Conservation (phyloP, 345 rosid genomes). For the Eucalyptus sp. region DNA sequence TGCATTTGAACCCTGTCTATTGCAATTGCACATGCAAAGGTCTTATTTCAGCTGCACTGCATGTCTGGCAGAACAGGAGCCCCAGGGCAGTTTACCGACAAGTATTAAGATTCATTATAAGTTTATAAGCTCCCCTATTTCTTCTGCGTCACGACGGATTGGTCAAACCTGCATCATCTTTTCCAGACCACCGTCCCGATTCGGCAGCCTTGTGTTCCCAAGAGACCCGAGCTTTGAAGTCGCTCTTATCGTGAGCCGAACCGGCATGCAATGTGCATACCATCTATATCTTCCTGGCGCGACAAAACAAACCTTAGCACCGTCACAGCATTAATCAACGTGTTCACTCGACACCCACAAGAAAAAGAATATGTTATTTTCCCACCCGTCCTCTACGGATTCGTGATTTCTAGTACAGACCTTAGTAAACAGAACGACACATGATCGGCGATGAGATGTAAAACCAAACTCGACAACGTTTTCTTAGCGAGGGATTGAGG, state of each 20-base stretch:
- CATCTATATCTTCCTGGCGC: not conserved
- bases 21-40: not conserved
- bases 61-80: not conserved
- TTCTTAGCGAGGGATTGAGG: not conserved
- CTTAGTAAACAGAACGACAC: not conserved
- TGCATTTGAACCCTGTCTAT: not conserved
- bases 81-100: not conserved
- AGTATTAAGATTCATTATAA: not conserved
- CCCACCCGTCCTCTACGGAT: not conserved
- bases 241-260: not conserved
- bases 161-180: not conserved
- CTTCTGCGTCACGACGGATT: not conserved
- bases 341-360: not conserved
- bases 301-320: not conserved
- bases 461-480: accelerated
- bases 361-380: not conserved
- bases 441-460: not conserved
- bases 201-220: not conserved
- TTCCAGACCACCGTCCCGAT: not conserved
- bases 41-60: not conserved
- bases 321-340: not conserved
- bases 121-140: not conserved
- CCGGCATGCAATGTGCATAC: not conserved
- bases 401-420: not conserved
- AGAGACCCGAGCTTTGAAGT: not conserved